Evolutionary conservation across 768 basidiomycete genomes (phyloP).

Genomic region (Termitomyces titanicus): DNA sequence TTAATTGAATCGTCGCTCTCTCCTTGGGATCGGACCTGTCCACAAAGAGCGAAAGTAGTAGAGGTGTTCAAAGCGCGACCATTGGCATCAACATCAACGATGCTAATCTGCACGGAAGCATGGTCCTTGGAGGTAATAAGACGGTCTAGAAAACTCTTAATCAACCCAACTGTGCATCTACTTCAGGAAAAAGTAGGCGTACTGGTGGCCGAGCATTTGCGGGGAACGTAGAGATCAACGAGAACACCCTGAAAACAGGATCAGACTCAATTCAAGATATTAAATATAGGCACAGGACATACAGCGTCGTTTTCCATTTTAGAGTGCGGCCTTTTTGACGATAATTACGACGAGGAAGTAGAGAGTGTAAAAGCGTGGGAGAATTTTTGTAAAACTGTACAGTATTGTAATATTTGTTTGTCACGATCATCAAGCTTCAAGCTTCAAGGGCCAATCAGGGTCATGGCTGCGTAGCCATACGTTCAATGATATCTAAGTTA

Average conservation of each 20-base stretch:
- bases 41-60: constrained; percentile 93
- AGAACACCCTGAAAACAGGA: constrained; percentile 74
- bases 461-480: too few species aligned
- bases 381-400: too few species aligned
- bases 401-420: constrained; percentile 23
- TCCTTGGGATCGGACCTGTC: constrained; percentile 89
- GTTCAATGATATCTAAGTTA: too few species aligned
- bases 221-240: constrained; percentile 99
- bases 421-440: background rate
- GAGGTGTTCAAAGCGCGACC: constrained; percentile 76
- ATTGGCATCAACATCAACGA: constrained; percentile 90
- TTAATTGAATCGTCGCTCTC: constrained; percentile 97
- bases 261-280: background rate
- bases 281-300: constrained; percentile 23
- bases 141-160: constrained; percentile 58
- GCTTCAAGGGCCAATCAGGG: too few species aligned
- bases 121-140: constrained; percentile 99
- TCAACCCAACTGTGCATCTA: background rate
- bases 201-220: constrained; percentile 99
- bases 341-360: constrained; percentile 18
- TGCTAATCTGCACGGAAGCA: constrained; percentile 94
- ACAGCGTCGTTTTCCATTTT: constrained; percentile 92
- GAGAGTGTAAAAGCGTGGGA: constrained; percentile 31
- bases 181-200: constrained; percentile 33
- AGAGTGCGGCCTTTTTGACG: constrained; percentile 15